A percentile compares a stretch with the other conserved stretches of the same genome.
phyloP scores from a whole-genome alignment of 2,329 filamentous ascomycete genomes.

The Zasmidium citrigriseum region DNA sequence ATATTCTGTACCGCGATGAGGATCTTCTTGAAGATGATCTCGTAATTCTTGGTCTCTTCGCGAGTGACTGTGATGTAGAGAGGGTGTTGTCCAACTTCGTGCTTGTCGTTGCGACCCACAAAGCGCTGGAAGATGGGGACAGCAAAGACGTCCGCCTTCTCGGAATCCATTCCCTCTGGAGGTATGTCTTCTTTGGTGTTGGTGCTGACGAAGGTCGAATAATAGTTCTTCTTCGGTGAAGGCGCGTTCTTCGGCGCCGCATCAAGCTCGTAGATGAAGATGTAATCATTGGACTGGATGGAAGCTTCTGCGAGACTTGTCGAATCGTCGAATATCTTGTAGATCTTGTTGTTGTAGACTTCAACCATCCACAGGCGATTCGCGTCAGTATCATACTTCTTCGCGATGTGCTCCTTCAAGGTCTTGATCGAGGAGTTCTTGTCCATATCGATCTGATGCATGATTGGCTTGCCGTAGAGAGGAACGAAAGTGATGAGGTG shows the following conservation, averaged over 20 bases:
- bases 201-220: slow-evolving; percentile 50
- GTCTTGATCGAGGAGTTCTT: slow-evolving; percentile 70
- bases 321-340: slow-evolving; percentile 77
- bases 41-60: slow-evolving; percentile 69
- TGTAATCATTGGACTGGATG: slow-evolving; percentile 63
- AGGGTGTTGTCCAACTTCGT: slow-evolving; percentile 27
- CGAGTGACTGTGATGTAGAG: slow-evolving; percentile 74
- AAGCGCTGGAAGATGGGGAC: slow-evolving; percentile 72
- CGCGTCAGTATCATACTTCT: slow-evolving; percentile 53
- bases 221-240: slow-evolving; percentile 48
- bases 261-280: slow-evolving; percentile 78
- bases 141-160: slow-evolving; percentile 65
- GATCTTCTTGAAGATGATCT: slow-evolving; percentile 77
- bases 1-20: slow-evolving; percentile 73
- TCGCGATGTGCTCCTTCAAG: slow-evolving; percentile 65
- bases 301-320: slow-evolving; percentile 68
- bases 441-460: slow-evolving; percentile 76
- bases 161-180: slow-evolving; percentile 54
- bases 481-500: slow-evolving; percentile 77
- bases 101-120: slow-evolving; percentile 41
- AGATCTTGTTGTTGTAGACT: slow-evolving; percentile 80
- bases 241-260: slow-evolving; percentile 76
- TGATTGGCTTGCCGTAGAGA: slow-evolving; percentile 68
- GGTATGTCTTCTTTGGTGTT: slow-evolving; percentile 45
- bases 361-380: slow-evolving; percentile 77